Conservation (phyloP, 768 basidiomycete genomes). For the Phallus indusiatus region DNA sequence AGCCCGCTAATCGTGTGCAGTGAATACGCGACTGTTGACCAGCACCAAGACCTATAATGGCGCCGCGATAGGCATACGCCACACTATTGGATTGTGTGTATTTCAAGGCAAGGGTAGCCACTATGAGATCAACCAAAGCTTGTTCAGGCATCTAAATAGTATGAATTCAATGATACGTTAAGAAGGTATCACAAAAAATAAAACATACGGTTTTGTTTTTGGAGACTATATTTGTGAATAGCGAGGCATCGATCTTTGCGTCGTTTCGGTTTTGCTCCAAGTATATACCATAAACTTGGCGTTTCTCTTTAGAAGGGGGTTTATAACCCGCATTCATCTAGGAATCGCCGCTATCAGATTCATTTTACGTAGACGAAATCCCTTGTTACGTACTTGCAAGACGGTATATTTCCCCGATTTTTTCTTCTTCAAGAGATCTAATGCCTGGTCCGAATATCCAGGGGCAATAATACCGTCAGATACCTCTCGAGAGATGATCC, state of each 20-base stretch:
- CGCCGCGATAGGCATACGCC: slow-evolving; percentile 85
- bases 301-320: slow-evolving; percentile 77
- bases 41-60: slow-evolving; percentile 91
- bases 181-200: background rate
- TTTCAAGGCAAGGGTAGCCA: slow-evolving; percentile 93
- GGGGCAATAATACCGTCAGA: slow-evolving; percentile 98
- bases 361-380: background rate
- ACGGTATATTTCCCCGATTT: slow-evolving; percentile 99
- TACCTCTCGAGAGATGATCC: slow-evolving; percentile 96
- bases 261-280: slow-evolving; percentile 90
- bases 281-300: slow-evolving; percentile 89
- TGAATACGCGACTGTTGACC: slow-evolving; percentile 99
- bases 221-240: slow-evolving; percentile 86
- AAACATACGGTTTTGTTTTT: slow-evolving; percentile 69
- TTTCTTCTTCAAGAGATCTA: slow-evolving; percentile 89
- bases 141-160: slow-evolving; percentile 52
- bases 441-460: slow-evolving; percentile 78
- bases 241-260: slow-evolving; percentile 66
- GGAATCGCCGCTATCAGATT: background rate
- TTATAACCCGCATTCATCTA: slow-evolving; percentile 85
- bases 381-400: slow-evolving; percentile 51
- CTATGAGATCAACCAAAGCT: slow-evolving; percentile 85
- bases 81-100: slow-evolving; percentile 99
- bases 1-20: slow-evolving; percentile 95
- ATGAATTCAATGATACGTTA: background rate